These are phyloP conservation scores for Gomphus bonarii DNA, from an alignment of 1,284 basidiomycete genomes.

Conservation along the genomic window DNA sequence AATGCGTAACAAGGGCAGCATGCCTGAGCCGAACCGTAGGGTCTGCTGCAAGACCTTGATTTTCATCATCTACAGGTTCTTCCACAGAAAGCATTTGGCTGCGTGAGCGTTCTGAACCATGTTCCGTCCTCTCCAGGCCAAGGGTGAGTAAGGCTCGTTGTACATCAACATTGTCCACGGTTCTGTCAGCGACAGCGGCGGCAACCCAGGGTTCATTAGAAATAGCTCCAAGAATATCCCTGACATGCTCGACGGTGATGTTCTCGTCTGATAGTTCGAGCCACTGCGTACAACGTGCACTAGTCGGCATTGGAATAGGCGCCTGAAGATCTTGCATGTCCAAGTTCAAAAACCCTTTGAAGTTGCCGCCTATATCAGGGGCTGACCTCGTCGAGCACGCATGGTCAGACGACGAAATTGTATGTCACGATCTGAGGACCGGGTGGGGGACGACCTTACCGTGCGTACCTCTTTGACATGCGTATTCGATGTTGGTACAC, in stretches of 20 bases:
- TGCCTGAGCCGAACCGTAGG: constrained; percentile 7
- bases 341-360: neutral
- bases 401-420: neutral
- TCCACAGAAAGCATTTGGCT: constrained; percentile 21
- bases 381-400: neutral
- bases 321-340: neutral
- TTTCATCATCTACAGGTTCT: constrained; percentile 16
- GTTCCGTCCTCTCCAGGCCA: constrained; percentile 48
- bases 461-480: neutral
- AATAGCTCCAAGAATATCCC: constrained; percentile 37
- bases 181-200: constrained; percentile 59
- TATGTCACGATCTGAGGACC: too few relatives aligned
- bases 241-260: constrained; percentile 39
- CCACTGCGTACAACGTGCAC: constrained; percentile 42
- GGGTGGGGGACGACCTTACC: too few relatives aligned
- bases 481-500: neutral
- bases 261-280: constrained; percentile 40
- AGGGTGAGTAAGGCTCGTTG: constrained; percentile 50
- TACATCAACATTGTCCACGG: constrained; percentile 44
- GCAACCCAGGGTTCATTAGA: constrained; percentile 64
- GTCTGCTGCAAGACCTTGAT: constrained; percentile 12
- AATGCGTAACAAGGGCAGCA: constrained; percentile 34
- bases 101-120: constrained; percentile 37
- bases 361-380: neutral
- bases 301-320: constrained; percentile 8